A percentile compares a stretch with the other conserved stretches of the same genome.
phyloP scores from a whole-genome alignment of 75 land plant genomes.

The Cunninghamia lanceolata region DNA sequence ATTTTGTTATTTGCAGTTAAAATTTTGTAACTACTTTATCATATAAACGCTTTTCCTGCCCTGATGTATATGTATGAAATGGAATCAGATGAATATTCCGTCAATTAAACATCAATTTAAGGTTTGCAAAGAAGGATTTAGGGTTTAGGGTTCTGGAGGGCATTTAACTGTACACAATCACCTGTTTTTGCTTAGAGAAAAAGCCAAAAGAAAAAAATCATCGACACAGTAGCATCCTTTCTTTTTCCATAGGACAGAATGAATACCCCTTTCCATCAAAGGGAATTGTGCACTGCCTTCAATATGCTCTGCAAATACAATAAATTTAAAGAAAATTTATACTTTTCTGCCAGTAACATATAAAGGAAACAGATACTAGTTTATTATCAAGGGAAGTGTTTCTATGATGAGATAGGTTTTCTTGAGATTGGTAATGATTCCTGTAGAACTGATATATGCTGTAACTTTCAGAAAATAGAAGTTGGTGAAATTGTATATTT shows the following conservation, averaged over 20 bases:
- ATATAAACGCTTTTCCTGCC: background rate
- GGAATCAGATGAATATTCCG: background rate
- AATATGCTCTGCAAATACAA: background rate
- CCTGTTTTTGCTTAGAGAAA: background rate
- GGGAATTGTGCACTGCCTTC: background rate
- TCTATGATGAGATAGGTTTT: too few relatives aligned
- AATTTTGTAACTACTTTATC: background rate
- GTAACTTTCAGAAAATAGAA: too few relatives aligned
- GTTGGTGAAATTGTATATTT: too few relatives aligned
- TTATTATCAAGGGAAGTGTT: background rate
- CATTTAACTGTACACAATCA: background rate
- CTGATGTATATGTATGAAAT: constrained; percentile 2
- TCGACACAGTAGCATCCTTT: background rate
- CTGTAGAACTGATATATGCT: too few relatives aligned
- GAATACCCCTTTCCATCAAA: background rate
- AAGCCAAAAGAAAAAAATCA: background rate
- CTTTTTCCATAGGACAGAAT: background rate
- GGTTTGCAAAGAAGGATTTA: background rate
- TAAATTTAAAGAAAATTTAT: background rate
- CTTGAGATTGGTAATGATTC: background rate
- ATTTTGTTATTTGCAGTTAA: background rate
- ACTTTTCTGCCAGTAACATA: background rate
- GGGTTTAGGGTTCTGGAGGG: background rate
- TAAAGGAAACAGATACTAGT: background rate
- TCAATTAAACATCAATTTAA: background rate